Conservation (phyloP, 164 flowering plant species). For the Dillenia turbinata region DNA sequence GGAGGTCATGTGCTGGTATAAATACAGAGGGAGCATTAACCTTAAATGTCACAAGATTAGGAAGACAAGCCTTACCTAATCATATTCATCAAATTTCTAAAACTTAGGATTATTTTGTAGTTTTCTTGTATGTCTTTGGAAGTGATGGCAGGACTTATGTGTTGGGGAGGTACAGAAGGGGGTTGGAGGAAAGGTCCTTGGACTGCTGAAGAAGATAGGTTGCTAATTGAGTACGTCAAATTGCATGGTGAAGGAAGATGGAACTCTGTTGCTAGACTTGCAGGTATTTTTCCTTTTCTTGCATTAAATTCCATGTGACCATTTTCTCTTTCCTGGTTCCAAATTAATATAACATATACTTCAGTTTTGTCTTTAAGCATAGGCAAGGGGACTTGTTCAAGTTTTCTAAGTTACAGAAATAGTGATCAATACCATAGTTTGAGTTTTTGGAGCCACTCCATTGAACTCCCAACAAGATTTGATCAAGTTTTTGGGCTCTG, state of each 20-base stretch:
- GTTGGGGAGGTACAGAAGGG: conserved; percentile 49
- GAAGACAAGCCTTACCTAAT: conserved; percentile 18
- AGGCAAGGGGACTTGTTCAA: too few species aligned
- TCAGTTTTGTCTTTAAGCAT: too few species aligned
- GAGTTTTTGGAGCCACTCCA: too few species aligned
- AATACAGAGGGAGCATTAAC: conserved; percentile 18
- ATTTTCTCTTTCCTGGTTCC: background rate
- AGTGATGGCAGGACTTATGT: conserved; percentile 37
- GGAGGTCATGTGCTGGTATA: conserved; percentile 22
- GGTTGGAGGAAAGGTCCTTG: conserved; percentile 95
- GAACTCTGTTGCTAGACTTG: conserved; percentile 74
- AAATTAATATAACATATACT: too few species aligned
- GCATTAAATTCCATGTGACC: background rate
- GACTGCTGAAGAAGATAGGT: conserved; percentile 87
- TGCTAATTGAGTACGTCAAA: conserved; percentile 74
- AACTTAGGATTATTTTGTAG: background rate
- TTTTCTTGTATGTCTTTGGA: conserved; percentile 24
- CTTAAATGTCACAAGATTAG: conserved; percentile 31
- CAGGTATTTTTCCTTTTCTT: conserved; percentile 36
- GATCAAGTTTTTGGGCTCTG: background rate
- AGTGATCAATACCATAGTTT: too few species aligned
- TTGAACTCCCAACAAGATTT: too few species aligned
- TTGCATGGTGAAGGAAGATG: conserved; percentile 92
- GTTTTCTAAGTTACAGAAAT: too few species aligned
- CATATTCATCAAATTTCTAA: background rate